Evolutionary conservation across 78 protist genomes (phyloP).

Genomic region (Planoprotostelium fungivorum): DNA sequence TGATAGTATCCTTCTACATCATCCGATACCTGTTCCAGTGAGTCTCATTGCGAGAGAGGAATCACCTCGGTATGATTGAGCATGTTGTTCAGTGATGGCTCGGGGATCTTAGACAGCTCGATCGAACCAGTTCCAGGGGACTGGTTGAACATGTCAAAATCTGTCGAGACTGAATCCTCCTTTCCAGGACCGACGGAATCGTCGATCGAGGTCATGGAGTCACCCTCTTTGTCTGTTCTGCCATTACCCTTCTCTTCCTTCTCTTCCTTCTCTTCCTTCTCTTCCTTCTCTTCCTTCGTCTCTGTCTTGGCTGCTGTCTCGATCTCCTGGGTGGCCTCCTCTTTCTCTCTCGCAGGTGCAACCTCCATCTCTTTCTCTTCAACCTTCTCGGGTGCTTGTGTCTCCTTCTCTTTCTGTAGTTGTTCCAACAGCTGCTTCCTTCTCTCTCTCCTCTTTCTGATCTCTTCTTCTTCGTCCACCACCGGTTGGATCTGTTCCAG

Average conservation of each 20-base stretch:
- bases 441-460: constrained; percentile 1
- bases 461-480: constrained; percentile 12
- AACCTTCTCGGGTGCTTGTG: not conserved
- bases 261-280: not conserved
- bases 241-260: not conserved
- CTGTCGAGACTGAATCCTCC: not conserved
- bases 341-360: not conserved
- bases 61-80: not conserved
- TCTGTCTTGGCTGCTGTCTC: constrained; percentile 3
- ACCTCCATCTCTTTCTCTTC: constrained; percentile 12
- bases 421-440: not conserved
- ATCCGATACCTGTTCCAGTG: constrained; percentile 76
- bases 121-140: constrained; percentile 34
- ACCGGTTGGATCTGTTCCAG: not conserved
- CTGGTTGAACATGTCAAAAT: constrained; percentile 66
- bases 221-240: constrained; percentile 4
- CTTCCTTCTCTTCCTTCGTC: not conserved
- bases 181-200: not conserved
- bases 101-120: not conserved
- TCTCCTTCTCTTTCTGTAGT: not conserved
- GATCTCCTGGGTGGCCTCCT: not conserved
- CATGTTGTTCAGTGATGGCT: not conserved
- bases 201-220: not conserved
- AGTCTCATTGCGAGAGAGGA: not conserved
- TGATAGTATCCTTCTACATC: constrained; percentile 88